Base-by-base conservation (phyloP, 2,329 filamentous ascomycete species). In the Beauveria sp. region DNA sequence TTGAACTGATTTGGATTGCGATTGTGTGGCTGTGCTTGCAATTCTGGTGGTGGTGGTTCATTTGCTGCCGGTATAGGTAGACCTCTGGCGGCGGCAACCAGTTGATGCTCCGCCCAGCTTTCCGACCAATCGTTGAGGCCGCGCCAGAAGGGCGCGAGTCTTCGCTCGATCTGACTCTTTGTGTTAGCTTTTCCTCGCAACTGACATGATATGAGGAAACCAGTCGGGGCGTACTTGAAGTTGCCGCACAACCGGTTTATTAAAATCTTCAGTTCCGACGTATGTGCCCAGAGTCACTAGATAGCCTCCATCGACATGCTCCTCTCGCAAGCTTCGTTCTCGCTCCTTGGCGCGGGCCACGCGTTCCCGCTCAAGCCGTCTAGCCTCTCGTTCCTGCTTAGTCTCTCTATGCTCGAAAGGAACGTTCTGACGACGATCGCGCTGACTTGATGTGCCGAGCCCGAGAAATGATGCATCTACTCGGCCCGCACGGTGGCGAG, bases 231-330 rank as follows among this genome's bases (percentile, higher is more conserved):
- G 70, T 81, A 96, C 92, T 87, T 94, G 93, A 60, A 99, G 78
- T 72, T 96, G 92, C 66, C 94, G 85, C 61, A 97, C 93, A 53
- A 91, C 79, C 20, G 84, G 77, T 74, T 97, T 97, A 79, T 85
- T 96, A 72, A 93, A 99, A 75, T 99, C 94, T 75, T 99, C 94
- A 0, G 86, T 79, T 0, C 93, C 92, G 24, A 91, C 93, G 71
- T 99, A 99, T 55, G 92, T 90, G 41, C 94, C 94, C 70, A 96
- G 84, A 0, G 94, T 99, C 37, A 99, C 94, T 53, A 99, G 77
- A 76, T 88, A 99, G 24, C 94, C 94, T 22, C 94, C 94, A 73
- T 99, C 94, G 3, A 97, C 89, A 72, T 92, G 86, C 71, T 99
- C 94, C 68, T 97, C 92, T 65, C 81, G 86, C 77, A 97, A 86